These are phyloP conservation scores for Cinnamomum micranthum DNA, from an alignment of 164 flowering plant species.

Conservation along the genomic window DNA sequence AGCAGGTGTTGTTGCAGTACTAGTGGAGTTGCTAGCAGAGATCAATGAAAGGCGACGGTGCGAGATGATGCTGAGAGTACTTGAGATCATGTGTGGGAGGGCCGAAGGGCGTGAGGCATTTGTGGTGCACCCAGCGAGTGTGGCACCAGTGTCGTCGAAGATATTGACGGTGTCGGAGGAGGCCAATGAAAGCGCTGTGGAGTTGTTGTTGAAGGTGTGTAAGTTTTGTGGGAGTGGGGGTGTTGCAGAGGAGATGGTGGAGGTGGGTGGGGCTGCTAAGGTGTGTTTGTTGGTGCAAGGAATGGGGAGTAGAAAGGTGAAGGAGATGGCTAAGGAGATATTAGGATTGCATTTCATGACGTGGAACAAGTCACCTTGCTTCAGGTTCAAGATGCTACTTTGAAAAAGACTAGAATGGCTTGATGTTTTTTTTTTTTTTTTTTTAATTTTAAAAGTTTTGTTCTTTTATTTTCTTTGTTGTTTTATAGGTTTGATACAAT, in stretches of 20 bases:
- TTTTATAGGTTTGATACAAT: too few relatives aligned
- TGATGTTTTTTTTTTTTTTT: not conserved
- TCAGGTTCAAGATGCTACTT: not conserved
- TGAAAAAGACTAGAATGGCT: not conserved
- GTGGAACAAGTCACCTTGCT: slow-evolving; percentile 27
- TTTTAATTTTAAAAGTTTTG: too few relatives aligned
- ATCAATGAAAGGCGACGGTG: slow-evolving; percentile 28
- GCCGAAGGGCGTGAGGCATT: slow-evolving; percentile 77
- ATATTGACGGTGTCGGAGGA: slow-evolving; percentile 62
- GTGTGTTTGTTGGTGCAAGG: slow-evolving; percentile 36
- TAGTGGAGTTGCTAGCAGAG: slow-evolving; percentile 55
- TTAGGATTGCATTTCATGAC: slow-evolving; percentile 17
- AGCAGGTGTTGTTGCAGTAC: slow-evolving; percentile 46
- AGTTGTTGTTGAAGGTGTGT: slow-evolving; percentile 40
- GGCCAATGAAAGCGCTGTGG: slow-evolving; percentile 63
- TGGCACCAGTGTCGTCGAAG: slow-evolving; percentile 68
- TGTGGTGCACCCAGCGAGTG: slow-evolving; percentile 51
- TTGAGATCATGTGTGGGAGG: slow-evolving; percentile 53
- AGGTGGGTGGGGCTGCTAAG: slow-evolving; percentile 67
- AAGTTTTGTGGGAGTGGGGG: slow-evolving; percentile 38
- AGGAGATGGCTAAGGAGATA: slow-evolving; percentile 22
- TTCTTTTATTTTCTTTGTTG: too few relatives aligned
- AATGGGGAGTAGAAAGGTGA: slow-evolving; percentile 19
- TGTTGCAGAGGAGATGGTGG: slow-evolving; percentile 59
- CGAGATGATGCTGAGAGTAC: slow-evolving; percentile 42